Base-by-base conservation (phyloP, 164 flowering plant species). In the Vitis rotundifolia region DNA sequence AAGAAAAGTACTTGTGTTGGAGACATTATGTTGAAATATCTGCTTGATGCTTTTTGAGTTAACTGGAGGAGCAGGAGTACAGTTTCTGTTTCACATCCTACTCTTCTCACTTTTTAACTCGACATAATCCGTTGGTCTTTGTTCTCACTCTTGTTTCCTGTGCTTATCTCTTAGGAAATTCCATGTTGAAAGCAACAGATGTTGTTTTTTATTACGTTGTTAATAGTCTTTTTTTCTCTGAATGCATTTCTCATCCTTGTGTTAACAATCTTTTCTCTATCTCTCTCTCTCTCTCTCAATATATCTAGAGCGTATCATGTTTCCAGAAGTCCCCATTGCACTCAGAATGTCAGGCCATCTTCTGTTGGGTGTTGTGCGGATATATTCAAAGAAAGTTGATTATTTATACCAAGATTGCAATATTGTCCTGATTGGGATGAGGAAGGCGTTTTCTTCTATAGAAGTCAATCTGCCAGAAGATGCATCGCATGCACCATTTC, bases 301-400 rank as follows among this genome's bases (percentile, higher is more conserved):
- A 15, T 3, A 13, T 64, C 28, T 64, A 92, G 97, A 89, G 65
- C 73, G 78, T n/a, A 93, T 95, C 48, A 86, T 95, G 88, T 80
- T 64, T 74, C 93, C 97, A 0, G 91, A 88, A 67, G 97, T 89
- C 5, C 98, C 97, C 0, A 85, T 96, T 69, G 97, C 98, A 0
- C 76, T 93, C 71, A 80, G 99, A 71, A 78, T 89, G 89, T 88
- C 94, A 0, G 94, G 89, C 16, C 89, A 88, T 79, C 96, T 96
- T 73, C 81, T 96, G 28, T 63, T 93, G 70, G 98, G 99, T 14
- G 92, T 96, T 68, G 98, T 91, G 64, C 82, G 99, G 56, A 93
- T 96, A 71, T 92, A 92, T 67, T 86, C 98, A 3, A 93, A 84
- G 88, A 86, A 96, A 78, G 94, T 91, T 49, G 97, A 91, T 4